A percentile compares a stretch with the other conserved stretches of the same genome.
These are phyloP conservation scores for Yamadazyma triangularis DNA, from an alignment of 1,139 yeast genomes.

Conservation along the genomic window DNA sequence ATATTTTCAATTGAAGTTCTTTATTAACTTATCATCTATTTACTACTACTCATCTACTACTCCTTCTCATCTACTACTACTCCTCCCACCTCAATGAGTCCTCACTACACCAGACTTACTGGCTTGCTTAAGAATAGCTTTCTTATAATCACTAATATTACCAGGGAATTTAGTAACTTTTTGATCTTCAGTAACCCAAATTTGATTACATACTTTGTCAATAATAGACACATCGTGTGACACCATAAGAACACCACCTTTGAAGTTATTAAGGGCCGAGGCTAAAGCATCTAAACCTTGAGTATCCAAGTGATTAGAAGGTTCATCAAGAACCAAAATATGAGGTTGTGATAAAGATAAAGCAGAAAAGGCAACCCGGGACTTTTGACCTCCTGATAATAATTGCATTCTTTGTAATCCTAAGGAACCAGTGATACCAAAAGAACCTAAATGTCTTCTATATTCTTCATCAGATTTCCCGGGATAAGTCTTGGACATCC, in stretches of 20 bases:
- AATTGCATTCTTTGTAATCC: conserved; percentile 89
- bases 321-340: conserved; percentile 90
- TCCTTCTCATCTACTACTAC: conserved; percentile 1
- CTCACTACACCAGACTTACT: conserved; percentile 85
- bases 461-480: conserved; percentile 96
- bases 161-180: conserved; percentile 80
- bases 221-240: conserved; percentile 95
- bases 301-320: conserved; percentile 97
- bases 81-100: conserved; percentile 46
- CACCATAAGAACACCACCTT: conserved; percentile 96
- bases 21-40: no score
- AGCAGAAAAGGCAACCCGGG: conserved; percentile 97
- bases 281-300: conserved; percentile 95
- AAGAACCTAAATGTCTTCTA: conserved; percentile 93
- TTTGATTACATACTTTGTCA: conserved; percentile 81
- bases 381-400: conserved; percentile 96
- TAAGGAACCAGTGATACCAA: conserved; percentile 92
- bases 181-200: conserved; percentile 92
- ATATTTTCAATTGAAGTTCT: no score
- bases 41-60: no score
- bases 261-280: conserved; percentile 78
- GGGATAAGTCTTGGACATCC: conserved; percentile 89
- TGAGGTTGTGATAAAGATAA: conserved; percentile 91
- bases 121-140: conserved; percentile 75
- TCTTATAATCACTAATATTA: conserved; percentile 80